Evolutionary conservation across 352 stramenopile genomes (phyloP).

Genomic region (Blastocystis sp.): DNA sequence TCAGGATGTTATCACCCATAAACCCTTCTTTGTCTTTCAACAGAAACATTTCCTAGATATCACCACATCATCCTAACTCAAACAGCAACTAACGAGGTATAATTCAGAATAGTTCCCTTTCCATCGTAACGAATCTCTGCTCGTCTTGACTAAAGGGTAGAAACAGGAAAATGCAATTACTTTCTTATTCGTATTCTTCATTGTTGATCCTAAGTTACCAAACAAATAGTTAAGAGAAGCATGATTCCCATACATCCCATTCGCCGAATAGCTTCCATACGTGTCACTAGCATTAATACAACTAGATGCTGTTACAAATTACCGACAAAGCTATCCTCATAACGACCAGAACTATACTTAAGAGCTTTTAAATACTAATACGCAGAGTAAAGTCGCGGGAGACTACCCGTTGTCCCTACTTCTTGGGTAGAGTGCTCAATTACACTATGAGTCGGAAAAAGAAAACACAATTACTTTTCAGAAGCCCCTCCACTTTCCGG

Average conservation of each 20-base stretch:
- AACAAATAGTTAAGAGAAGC: conserved; percentile 63
- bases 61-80: background rate
- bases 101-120: conserved; percentile 62
- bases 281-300: conserved; percentile 14
- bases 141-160: background rate
- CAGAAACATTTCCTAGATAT: background rate
- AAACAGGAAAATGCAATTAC: background rate
- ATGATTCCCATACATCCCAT: conserved; percentile 60
- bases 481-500: background rate
- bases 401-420: conserved; percentile 28
- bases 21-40: conserved; percentile 49
- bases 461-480: background rate
- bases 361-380: background rate
- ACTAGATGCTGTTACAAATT: background rate
- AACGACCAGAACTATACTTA: conserved; percentile 32
- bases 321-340: conserved; percentile 41
- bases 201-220: conserved; percentile 15
- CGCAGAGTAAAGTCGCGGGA: conserved; percentile 59
- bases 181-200: background rate
- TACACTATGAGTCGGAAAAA: background rate
- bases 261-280: conserved; percentile 48
- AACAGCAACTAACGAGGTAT: conserved; percentile 30
- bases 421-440: conserved; percentile 51
- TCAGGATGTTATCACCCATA: conserved; percentile 50
- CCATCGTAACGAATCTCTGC: conserved; percentile 46